Evolutionary conservation across 129 eudicot genomes (phyloP).

Genomic region (Gnaphalium uliginosum): DNA sequence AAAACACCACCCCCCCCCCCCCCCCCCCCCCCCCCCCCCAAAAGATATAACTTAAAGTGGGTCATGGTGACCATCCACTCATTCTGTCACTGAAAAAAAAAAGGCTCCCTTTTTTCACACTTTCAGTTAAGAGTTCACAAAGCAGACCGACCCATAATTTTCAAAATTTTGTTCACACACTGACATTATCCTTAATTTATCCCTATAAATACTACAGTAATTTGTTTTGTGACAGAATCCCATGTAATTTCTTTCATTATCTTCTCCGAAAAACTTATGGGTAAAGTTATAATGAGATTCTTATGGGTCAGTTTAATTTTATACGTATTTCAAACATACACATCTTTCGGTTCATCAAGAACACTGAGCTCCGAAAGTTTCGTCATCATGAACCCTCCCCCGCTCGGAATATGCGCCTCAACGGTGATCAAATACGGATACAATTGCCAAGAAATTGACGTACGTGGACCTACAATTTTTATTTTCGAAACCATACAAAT

Average conservation of each 20-base stretch:
- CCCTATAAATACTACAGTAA: background rate
- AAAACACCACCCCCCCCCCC: too few species aligned
- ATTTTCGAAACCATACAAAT: background rate
- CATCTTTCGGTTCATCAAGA: conserved; percentile 41
- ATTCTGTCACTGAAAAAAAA: background rate
- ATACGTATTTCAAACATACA: conserved; percentile 19
- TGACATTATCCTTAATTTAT: background rate
- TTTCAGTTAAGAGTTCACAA: background rate
- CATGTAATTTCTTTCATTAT: background rate
- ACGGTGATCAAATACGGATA: conserved; percentile 55
- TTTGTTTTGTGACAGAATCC: conserved; percentile 2
- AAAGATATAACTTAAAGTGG: background rate
- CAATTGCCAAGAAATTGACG: conserved; percentile 62
- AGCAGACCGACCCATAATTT: background rate
- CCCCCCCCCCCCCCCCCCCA: too few species aligned
- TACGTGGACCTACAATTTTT: background rate
- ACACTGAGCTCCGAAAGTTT: conserved; percentile 13
- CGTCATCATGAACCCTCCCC: conserved; percentile 27
- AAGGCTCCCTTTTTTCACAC: background rate
- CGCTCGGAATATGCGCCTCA: conserved; percentile 50
- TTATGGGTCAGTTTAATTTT: background rate
- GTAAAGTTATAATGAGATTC: background rate
- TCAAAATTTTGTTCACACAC: background rate
- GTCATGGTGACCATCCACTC: background rate
- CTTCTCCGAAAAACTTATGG: background rate